Evolutionary conservation across 768 basidiomycete species (phyloP).

Genomic region (Boletus patriciae): DNA sequence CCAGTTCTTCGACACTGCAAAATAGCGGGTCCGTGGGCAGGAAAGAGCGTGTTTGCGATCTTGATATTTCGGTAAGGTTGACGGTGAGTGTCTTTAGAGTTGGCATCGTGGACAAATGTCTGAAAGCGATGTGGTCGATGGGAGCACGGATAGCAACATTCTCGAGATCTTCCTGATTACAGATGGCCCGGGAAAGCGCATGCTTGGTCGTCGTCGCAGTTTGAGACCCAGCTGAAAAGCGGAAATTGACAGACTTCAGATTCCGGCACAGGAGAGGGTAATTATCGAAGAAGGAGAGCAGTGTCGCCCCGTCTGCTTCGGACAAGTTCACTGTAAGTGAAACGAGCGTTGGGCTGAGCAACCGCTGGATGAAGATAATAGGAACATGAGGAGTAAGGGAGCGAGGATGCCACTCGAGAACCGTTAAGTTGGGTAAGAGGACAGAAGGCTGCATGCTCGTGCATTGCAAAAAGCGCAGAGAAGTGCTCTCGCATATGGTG

Average conservation of each 20-base stretch:
- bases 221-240: neutral
- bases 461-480: constrained; percentile 7
- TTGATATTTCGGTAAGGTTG: neutral
- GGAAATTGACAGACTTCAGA: constrained; percentile 2
- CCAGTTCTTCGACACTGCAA: neutral
- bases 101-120: constrained; percentile 5
- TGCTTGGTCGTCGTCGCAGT: neutral
- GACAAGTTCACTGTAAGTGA: neutral
- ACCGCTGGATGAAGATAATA: constrained; percentile 4
- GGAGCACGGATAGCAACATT: neutral
- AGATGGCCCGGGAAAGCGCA: constrained; percentile 10
- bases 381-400: neutral
- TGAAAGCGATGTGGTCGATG: constrained; percentile 4
- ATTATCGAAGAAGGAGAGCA: constrained; percentile 11
- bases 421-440: constrained; percentile 11
- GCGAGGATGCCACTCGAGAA: constrained; percentile 2
- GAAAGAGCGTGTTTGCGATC: neutral
- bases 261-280: constrained; percentile 4
- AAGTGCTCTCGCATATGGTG: neutral
- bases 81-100: constrained; percentile 4
- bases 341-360: constrained; percentile 15
- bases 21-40: neutral
- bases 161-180: neutral
- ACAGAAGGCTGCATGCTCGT: neutral
- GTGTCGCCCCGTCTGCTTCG: constrained; percentile 4